Evolutionary conservation across 2,329 filamentous ascomycete genomes (phyloP), one percentile per base, ranked within the genome.

Genomic region (Aureobasidium sp.): DNA sequence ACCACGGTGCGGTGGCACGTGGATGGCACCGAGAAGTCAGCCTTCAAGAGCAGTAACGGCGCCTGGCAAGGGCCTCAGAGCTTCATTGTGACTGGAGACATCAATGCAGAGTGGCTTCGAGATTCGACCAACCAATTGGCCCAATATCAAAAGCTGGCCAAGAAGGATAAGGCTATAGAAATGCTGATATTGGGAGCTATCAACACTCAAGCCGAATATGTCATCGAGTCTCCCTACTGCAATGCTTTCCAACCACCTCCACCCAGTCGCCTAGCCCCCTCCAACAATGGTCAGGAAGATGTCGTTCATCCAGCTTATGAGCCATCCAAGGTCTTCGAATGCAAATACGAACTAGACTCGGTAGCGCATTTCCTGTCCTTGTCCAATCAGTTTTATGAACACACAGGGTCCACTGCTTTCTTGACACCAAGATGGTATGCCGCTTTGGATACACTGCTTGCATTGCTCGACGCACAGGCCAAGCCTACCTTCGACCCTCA

Each of bases 281-380:
- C 86, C 16, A 82, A 83, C 68, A 96, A 93, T 69, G 90, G 90
- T 3, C 90, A 96, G 72, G 83, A 87, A 25, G 94, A 99, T 70
- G 75, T 72, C 9, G 94, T 99, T 0, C 91, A 96, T 68, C 94
- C 94, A 0, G 80, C 81, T 0, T 97, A 96, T 71, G 91, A 97
- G 70, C 88, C 88, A 0, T 84, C 81, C 0, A 83, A 86, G 53
- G 94, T 99, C 3, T 99, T 97, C 66, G 94, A 99, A 75, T 99
- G 94, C 83, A 99, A 99, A 76, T 99, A 97, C 75, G 94, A 99
- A 77, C 85, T 99, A 27, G 94, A 99, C 76, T 97, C 92, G 9
- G 81, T 99, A 0, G 94, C 92, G 0, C 88, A 95, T 71, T 99
- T 99, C 73, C 81, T 99, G 6, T 86, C 89, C 0, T 77, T 99